Base-by-base conservation (phyloP, 148 eudicot species). In the Agrostemma githago region DNA sequence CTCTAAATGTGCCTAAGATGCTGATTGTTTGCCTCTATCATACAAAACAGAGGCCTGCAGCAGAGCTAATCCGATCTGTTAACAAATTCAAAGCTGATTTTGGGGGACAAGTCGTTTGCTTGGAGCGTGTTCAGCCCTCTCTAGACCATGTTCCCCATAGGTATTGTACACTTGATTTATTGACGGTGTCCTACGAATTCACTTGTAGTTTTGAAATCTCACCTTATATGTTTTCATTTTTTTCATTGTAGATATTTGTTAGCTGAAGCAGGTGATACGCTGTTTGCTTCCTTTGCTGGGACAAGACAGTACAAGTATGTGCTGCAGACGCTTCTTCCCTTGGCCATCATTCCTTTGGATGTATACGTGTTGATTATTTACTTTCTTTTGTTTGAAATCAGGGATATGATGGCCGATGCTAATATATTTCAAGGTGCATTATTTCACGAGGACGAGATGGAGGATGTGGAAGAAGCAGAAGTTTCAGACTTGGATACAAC, bases 111-210 rank as follows among this genome's bases (percentile, higher is more conserved):
- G 76, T 95, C 66, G 86, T 95, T 82, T 88, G 86, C 64, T 79
- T 95, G 72, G 99, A 95, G 85, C 96, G 99, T 53, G 90, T 92
- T 74, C 99, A 95, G 80, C 97, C 97, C 56, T 95, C 97, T 79
- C 82, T 93, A 46, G 97, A 95, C 72, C 99, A 92, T 79, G 99
- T 95, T 83, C 89, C 94, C 80, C 99, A 95, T 85, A 95, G 99
- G 99, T 95, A 43, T 41, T 58, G 43, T 73, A 20, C 19, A 4
- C 19, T 44, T 70, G 48, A 42, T 68, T 12, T 54, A 15, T 72
- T 66, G 26, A 12, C 58, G 59, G 6, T 43, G 58, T 56, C 43
- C 15, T 73, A 16, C 66, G 62, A 59, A 46, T 58, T 26, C 15
- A 21, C 39, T 9, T 57, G 16, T 37, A 44, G 58, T 67, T 67